These are phyloP conservation scores for Saturnispora silvae DNA, from an alignment of 805 yeast species.

Conservation along the genomic window DNA sequence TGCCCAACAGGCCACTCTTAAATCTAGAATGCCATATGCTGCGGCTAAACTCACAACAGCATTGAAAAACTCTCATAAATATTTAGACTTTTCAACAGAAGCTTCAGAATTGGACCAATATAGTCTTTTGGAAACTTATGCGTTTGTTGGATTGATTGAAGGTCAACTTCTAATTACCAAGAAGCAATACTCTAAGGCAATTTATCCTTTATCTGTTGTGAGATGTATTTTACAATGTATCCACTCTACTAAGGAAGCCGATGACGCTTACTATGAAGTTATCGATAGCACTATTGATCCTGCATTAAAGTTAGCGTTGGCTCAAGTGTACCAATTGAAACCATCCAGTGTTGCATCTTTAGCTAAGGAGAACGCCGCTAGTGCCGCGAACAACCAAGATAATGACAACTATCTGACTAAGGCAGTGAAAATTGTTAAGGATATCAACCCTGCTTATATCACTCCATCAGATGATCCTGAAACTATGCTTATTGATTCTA, in stretches of 20 bases:
- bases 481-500: slow-evolving; percentile 20
- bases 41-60: slow-evolving; percentile 62
- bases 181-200: slow-evolving; percentile 46
- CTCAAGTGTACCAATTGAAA: slow-evolving; percentile 23
- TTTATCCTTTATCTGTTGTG: slow-evolving; percentile 45
- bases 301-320: slow-evolving; percentile 33
- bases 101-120: slow-evolving; percentile 31
- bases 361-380: slow-evolving; percentile 31
- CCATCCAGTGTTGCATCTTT: slow-evolving; percentile 40
- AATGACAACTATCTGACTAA: slow-evolving; percentile 27
- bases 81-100: slow-evolving; percentile 31
- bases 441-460: slow-evolving; percentile 29
- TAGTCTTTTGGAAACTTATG: slow-evolving; percentile 25
- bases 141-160: slow-evolving; percentile 27
- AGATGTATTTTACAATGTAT: slow-evolving; percentile 51
- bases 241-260: slow-evolving; percentile 22
- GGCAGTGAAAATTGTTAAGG: slow-evolving; percentile 28
- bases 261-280: slow-evolving; percentile 41
- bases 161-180: slow-evolving; percentile 37
- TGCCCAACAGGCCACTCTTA: slow-evolving; percentile 51
- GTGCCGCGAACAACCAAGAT: slow-evolving; percentile 21
- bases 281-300: slow-evolving; percentile 56
- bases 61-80: slow-evolving; percentile 30
- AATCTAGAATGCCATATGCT: slow-evolving; percentile 39
- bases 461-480: slow-evolving; percentile 18